phyloP scores from a whole-genome alignment of 2,329 filamentous ascomycete species.

The Pseudocercospora crystallina region DNA sequence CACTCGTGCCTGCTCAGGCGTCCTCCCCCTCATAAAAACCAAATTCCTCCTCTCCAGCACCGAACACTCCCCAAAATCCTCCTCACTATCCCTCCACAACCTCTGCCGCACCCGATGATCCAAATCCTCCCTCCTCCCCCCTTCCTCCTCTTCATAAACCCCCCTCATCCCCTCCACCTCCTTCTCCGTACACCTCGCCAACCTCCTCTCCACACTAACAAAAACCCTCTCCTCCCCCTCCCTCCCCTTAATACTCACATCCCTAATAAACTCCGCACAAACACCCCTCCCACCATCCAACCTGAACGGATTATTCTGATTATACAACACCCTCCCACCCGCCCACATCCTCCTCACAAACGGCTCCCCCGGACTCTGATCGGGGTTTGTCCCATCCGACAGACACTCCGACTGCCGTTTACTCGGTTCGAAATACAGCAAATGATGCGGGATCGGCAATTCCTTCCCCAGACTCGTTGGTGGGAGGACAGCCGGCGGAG shows the following conservation, averaged over 20 bases:
- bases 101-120: slow-evolving; percentile 41
- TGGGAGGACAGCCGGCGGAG: slow-evolving; percentile 30
- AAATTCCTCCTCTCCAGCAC: slow-evolving; percentile 61
- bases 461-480: slow-evolving; percentile 31
- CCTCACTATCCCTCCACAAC: slow-evolving; percentile 46
- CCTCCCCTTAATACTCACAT: slow-evolving; percentile 51
- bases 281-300: slow-evolving; percentile 41
- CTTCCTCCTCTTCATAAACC: slow-evolving; percentile 40
- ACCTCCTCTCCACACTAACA: slow-evolving; percentile 58
- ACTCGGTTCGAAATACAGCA: slow-evolving; percentile 82
- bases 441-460: slow-evolving; percentile 70
- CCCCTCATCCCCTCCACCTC: slow-evolving; percentile 35
- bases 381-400: slow-evolving; percentile 78
- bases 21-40: slow-evolving; percentile 61
- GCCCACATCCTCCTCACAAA: slow-evolving; percentile 86
- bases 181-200: slow-evolving; percentile 36
- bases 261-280: slow-evolving; percentile 50
- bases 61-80: slow-evolving; percentile 43
- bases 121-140: slow-evolving; percentile 20
- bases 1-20: slow-evolving; percentile 38
- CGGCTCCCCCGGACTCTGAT: slow-evolving; percentile 70
- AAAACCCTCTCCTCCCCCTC: slow-evolving; percentile 58
- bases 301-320: slow-evolving; percentile 31
- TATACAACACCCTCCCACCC: slow-evolving; percentile 68
- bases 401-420: slow-evolving; percentile 63